Evolutionary conservation across 2,329 filamentous ascomycete genomes (phyloP).

Genomic region (Nannizziopsis barbatae): DNA sequence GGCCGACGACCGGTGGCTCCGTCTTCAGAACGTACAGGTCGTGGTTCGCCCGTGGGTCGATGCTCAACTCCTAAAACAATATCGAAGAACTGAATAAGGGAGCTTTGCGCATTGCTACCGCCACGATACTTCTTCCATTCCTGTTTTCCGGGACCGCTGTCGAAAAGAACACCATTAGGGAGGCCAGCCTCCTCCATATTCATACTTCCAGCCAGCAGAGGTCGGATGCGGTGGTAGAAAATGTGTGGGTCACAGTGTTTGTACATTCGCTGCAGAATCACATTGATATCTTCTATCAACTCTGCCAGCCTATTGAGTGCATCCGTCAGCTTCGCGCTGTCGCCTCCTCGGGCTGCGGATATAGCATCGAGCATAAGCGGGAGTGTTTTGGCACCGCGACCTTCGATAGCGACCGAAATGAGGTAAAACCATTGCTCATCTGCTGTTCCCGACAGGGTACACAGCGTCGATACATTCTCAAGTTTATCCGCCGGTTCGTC

Average conservation of each 20-base stretch:
- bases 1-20: constrained; percentile 36
- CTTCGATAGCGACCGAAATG: constrained; percentile 89
- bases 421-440: constrained; percentile 99
- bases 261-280: constrained; percentile 76
- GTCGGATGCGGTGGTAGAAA: constrained; percentile 93
- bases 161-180: constrained; percentile 76
- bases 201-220: constrained; percentile 89
- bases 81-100: constrained; percentile 94
- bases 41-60: constrained; percentile 66
- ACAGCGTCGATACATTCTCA: constrained; percentile 76
- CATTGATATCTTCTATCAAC: constrained; percentile 70
- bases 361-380: constrained; percentile 84
- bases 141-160: constrained; percentile 58
- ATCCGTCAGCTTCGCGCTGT: constrained; percentile 59
- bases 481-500: constrained; percentile 71
- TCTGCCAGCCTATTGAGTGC: constrained; percentile 77
- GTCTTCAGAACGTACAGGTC: constrained; percentile 1
- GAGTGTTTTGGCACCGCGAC: constrained; percentile 74
- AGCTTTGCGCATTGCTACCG: constrained; percentile 94
- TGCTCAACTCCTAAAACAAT: constrained; percentile 82
- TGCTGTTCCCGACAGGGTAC: constrained; percentile 83
- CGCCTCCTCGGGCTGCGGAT: constrained; percentile 58
- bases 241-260: constrained; percentile 89
- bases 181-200: constrained; percentile 94
- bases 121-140: constrained; percentile 77